phyloP scores from a whole-genome alignment of 208 protist species.

The Trypanosoma boissoni region DNA sequence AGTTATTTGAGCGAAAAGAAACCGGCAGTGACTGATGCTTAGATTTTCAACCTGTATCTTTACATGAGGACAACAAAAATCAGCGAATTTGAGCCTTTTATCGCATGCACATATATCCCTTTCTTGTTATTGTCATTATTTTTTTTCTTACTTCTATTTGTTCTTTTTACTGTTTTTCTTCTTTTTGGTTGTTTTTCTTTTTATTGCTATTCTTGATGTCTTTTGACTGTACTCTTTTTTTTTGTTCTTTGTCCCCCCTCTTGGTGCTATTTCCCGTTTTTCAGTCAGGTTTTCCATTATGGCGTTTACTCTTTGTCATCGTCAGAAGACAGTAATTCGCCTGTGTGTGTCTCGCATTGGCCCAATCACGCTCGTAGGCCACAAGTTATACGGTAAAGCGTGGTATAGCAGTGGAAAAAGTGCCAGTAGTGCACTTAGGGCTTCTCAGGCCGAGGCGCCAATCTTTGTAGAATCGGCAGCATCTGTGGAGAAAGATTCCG shows the following conservation, averaged over 20 bases:
- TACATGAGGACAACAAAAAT: no score
- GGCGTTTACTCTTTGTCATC: background rate
- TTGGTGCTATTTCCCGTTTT: background rate
- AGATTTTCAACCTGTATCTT: background rate
- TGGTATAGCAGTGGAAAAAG: background rate
- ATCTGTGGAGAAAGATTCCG: no score
- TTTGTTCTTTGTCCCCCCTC: no score
- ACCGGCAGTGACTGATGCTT: background rate
- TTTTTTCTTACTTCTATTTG: constrained; percentile 20
- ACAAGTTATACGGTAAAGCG: no score
- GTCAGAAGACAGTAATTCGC: no score
- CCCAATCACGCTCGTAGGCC: no score
- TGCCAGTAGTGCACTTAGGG: constrained; percentile 12
- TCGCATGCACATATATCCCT: constrained; percentile 12
- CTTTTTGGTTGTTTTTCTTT: constrained; percentile 4
- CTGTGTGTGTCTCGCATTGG: no score
- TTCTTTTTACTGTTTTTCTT: constrained; percentile 16
- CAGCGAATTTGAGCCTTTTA: no score
- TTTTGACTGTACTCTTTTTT: constrained; percentile 2
- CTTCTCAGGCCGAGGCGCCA: no score
- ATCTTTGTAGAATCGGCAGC: no score
- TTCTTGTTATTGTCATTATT: constrained; percentile 6
- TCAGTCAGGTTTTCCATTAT: background rate
- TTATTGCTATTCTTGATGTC: constrained; percentile 10
- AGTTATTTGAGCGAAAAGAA: background rate